Conservation (phyloP, 2,329 filamentous ascomycete genomes). For the Fusarium sp. region DNA sequence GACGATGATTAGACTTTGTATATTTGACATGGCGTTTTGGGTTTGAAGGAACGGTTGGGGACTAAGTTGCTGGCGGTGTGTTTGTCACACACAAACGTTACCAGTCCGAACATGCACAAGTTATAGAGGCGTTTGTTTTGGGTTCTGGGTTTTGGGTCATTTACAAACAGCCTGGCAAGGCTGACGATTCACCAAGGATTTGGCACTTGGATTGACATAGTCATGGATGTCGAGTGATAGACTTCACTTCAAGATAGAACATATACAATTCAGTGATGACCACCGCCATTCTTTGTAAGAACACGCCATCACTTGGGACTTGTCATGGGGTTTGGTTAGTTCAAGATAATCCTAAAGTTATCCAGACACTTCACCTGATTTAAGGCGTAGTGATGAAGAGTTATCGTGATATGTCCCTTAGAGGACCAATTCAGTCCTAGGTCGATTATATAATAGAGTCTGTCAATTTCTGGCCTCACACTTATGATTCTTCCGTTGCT, state of each 20-base stretch:
- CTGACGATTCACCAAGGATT: background rate
- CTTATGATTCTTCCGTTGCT: background rate
- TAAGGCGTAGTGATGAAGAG: background rate
- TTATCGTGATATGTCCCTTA: too few relatives aligned
- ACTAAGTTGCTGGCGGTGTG: background rate
- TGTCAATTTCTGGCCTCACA: background rate
- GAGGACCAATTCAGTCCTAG: too few relatives aligned
- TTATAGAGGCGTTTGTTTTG: conserved; percentile 27
- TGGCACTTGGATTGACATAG: background rate
- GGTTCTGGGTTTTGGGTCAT: conserved; percentile 22
- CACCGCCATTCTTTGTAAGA: background rate
- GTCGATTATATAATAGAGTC: too few relatives aligned
- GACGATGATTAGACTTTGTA: conserved; percentile 39
- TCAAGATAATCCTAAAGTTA: too few relatives aligned
- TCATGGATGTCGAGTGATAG: background rate
- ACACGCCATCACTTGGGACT: background rate
- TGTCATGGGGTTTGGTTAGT: too few relatives aligned
- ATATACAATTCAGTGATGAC: conserved; percentile 19
- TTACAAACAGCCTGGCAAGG: background rate
- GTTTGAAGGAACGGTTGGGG: background rate
- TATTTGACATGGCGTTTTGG: conserved; percentile 12
- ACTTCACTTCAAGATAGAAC: conserved; percentile 21
- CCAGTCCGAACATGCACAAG: conserved; percentile 18
- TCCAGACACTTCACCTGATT: background rate
- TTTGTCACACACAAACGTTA: conserved; percentile 9